These are phyloP conservation scores for Noccaea caerulescens DNA, from an alignment of 345 rosid genomes.

Conservation along the genomic window DNA sequence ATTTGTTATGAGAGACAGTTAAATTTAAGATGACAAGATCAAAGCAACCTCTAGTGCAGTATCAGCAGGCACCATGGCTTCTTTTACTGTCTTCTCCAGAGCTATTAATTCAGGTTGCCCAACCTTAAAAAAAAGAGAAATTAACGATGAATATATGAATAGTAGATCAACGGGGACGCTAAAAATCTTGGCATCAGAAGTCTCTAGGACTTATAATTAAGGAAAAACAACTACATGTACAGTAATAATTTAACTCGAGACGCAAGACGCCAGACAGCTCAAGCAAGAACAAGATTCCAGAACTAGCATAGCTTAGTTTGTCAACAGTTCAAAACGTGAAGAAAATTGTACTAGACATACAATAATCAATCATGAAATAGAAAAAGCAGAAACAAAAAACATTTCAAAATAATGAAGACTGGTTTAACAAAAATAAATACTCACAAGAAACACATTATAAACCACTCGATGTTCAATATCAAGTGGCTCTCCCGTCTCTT, in stretches of 20 bases:
- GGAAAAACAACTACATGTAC: slow-evolving; percentile 8
- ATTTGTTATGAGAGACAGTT: neutral
- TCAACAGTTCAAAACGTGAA: slow-evolving; percentile 15
- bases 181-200: slow-evolving; percentile 4
- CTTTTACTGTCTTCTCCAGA: slow-evolving; percentile 84
- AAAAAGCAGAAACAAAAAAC: slow-evolving; percentile 6
- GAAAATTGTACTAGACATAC: neutral
- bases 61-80: slow-evolving; percentile 84
- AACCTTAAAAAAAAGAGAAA: slow-evolving; percentile 51
- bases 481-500: slow-evolving; percentile 88
- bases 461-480: slow-evolving; percentile 92
- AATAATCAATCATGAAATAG: neutral
- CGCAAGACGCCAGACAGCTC: slow-evolving; percentile 11
- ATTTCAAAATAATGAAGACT: slow-evolving; percentile 5
- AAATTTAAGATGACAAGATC: slow-evolving; percentile 21
- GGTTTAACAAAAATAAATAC: slow-evolving; percentile 23
- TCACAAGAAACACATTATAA: slow-evolving; percentile 79
- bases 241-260: slow-evolving; percentile 12
- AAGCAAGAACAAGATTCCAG: slow-evolving; percentile 27
- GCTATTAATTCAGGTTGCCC: slow-evolving; percentile 90
- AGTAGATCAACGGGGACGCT: slow-evolving; percentile 2
- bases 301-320: slow-evolving; percentile 22
- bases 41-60: slow-evolving; percentile 79
- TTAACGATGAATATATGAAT: neutral
- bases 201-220: neutral